Conservation (phyloP, 2,329 filamentous ascomycete genomes). For the Laburnicola sp. region DNA sequence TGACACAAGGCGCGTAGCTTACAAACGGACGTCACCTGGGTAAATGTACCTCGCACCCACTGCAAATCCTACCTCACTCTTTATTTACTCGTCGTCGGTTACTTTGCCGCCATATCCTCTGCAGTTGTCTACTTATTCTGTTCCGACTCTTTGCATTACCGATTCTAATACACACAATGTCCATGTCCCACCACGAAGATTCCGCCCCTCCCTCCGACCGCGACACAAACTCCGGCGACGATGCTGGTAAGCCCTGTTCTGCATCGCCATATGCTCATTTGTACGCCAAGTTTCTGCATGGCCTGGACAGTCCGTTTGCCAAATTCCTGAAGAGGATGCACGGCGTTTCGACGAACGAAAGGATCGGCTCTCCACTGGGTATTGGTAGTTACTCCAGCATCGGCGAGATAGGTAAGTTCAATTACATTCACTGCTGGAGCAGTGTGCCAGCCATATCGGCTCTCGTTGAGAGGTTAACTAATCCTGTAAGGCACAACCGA, state of each 20-base stretch:
- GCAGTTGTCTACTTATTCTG: no score
- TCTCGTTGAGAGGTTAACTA: not conserved
- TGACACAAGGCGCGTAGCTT: no score
- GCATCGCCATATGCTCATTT: not conserved
- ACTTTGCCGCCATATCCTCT: no score
- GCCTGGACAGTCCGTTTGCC: constrained; percentile 2
- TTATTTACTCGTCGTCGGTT: no score
- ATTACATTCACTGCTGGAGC: not conserved
- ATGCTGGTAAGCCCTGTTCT: not conserved
- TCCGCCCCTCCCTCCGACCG: not conserved
- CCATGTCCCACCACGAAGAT: not conserved
- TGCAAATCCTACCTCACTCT: no score
- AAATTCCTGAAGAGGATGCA: constrained; percentile 5
- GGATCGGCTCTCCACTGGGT: not conserved
- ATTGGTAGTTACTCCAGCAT: not conserved
- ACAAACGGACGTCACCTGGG: no score
- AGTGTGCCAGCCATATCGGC: not conserved
- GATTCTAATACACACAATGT: no score
- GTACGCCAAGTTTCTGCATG: not conserved
- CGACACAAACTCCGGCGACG: not conserved
- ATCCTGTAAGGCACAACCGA: not conserved
- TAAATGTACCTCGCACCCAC: no score
- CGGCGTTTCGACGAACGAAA: not conserved
- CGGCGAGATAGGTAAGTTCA: not conserved
- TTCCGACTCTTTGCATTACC: no score